Evolutionary conservation across 2,329 filamentous ascomycete genomes (phyloP), one percentile per base, ranked within the genome.

Genomic region (Aureobasidium sp.): DNA sequence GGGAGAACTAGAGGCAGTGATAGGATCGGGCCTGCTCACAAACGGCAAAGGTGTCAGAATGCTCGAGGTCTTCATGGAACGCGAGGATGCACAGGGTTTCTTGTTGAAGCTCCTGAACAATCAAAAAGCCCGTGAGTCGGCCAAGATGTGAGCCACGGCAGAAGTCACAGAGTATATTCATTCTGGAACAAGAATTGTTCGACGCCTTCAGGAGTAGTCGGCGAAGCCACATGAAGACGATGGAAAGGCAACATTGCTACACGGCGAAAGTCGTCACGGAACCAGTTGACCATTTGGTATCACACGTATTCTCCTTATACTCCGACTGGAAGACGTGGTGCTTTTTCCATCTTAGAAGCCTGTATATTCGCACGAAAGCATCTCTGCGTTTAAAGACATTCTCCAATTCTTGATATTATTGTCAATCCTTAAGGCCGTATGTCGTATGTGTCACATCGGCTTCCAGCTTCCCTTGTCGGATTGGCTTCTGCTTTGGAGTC

Each of bases 21-120:
- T 48, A 51, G 60, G 72, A 71, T 29, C 53, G 72, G 70, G 22
- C 82, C 80, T 47, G 78, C 81, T 9, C 78, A 72, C 25, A 72
- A 71, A 64, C 70, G 80, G 62, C 76, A 76, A 48, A 42, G 55
- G 55, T 5, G 31, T 58, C 31, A 47, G 42, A 73, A 86, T 95
- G 71, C 89, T 95, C 44, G 91, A 95, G 78, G 70, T 95, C 49
- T 87, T 90, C 70, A 90, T 95, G 84, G 86, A 85, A 8, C 88
- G 84, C 74, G 82, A 91, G 64, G 90, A 95, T 75, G 89, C 90
- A 15, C 22, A 27, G 17, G 55, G 55, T n/a, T 37, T 58, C 20
- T 48, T 58, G 31, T 39, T 58, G 55, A 58, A 47, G 42, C 55
- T 58, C 29, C 25, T 58, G 55, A 39, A 58, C 42, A 58, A 58